Percentiles rank a stretch among this genome's conserved stretches.
These are phyloP conservation scores for Apiosordaria backusii DNA, from an alignment of 495 filamentous ascomycete genomes.

Conservation along the genomic window DNA sequence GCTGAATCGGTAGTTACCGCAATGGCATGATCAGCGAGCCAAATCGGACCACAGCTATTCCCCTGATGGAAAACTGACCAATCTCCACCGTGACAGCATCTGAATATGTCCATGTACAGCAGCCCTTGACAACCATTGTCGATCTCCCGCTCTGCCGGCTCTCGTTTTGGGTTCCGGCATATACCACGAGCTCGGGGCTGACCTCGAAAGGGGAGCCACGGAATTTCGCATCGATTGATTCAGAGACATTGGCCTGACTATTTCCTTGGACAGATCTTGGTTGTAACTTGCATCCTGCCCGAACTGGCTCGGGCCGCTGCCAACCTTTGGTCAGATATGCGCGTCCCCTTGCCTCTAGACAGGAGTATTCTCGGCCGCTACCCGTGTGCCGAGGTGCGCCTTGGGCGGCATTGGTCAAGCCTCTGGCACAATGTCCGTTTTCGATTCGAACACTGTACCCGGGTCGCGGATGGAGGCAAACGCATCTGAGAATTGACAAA, in stretches of 20 bases:
- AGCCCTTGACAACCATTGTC: background rate
- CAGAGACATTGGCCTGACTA: conserved; percentile 2
- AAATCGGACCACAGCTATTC: conserved; percentile 7
- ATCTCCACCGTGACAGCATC: background rate
- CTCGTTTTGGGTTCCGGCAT: background rate
- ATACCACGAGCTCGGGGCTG: conserved; percentile 4
- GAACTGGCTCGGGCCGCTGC: conserved; percentile 5
- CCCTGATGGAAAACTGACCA: background rate
- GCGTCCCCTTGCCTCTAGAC: background rate
- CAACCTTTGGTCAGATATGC: conserved; percentile 2
- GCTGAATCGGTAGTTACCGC: conserved; percentile 12
- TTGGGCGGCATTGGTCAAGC: background rate
- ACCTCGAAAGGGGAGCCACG: background rate
- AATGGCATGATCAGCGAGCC: conserved; percentile 8
- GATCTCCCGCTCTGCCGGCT: background rate
- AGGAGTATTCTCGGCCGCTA: background rate
- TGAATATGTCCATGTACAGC: background rate
- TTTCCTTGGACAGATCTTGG: conserved; percentile 1
- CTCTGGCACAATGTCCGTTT: background rate
- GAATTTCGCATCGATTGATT: background rate
- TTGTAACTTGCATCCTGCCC: background rate
- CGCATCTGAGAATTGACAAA: background rate
- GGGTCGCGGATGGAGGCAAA: background rate
- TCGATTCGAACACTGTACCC: background rate
- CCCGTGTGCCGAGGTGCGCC: conserved; percentile 1